Evolutionary conservation across 2,329 filamentous ascomycete genomes (phyloP), one percentile per base, ranked within the genome.

Genomic region (Beauveria australis): DNA sequence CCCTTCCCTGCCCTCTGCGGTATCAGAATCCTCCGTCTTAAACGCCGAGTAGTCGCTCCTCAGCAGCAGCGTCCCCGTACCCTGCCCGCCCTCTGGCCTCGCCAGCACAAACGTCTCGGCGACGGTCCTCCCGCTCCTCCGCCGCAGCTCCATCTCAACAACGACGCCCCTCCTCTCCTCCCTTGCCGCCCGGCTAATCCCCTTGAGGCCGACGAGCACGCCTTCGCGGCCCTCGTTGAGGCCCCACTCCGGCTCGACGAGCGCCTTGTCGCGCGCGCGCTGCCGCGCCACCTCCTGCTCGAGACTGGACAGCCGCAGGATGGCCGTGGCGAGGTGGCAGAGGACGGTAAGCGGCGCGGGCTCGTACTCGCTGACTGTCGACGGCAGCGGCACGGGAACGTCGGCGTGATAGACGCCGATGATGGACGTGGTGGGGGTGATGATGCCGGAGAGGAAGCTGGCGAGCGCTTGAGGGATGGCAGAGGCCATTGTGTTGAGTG

Each of bases 371-470:
- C 73, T 75, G 57, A 71, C 73, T 8, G 71, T 70, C 41, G 61
- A 73, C 33, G 71, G 73, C 73, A 81, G 73, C 59, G 76, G 67
- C 28, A 85, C 73, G 1, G 91, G 88, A 4, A 93, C 81, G 73
- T 97, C 93, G 57, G 82, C 78, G 76, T 97, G 94, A 73, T 95
- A 96, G 62, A 89, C 83, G 48, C 86, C 87, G 7, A 97, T 77
- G 47, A 97, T 80, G 6, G 89, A 92, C 41, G 87, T 83, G 33
- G 78, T 71, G 1, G 90, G 88, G 3, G 81, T 79, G 66, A 91
- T 82, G 63, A 87, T 75, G 61, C 83, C 84, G 26, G 86, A 89
- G 55, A 94, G 85, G 70, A 91, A 92, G 61, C 79, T 76, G 16
- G 85, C 83, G 10, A 91, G 78, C 63, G 82, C 79, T 41, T 85